These are phyloP conservation scores for Dryas alaskensis DNA, from an alignment of 306 rosid species.

Conservation along the genomic window DNA sequence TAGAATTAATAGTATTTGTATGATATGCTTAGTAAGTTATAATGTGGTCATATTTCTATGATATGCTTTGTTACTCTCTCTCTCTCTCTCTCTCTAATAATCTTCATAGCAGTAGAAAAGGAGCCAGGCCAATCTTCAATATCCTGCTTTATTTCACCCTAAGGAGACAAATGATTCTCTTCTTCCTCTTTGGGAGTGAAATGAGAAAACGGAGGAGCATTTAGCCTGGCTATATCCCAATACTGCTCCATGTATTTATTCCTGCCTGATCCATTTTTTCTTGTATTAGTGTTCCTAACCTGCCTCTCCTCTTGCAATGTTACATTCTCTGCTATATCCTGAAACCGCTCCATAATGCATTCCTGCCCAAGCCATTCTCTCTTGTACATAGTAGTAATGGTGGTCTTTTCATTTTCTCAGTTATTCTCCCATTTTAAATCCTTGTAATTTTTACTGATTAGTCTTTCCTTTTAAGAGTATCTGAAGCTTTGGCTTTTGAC, in stretches of 20 bases:
- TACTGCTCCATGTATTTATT: constrained; percentile 36
- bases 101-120: constrained; percentile 55
- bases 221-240: constrained; percentile 52
- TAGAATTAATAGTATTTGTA: neutral
- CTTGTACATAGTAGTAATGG: neutral
- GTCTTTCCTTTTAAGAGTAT: neutral
- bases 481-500: neutral
- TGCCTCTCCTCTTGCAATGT: neutral
- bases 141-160: constrained; percentile 32
- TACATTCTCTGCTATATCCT: no score
- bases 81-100: constrained; percentile 19
- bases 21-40: neutral
- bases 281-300: neutral
- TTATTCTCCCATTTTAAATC: constrained; percentile 7
- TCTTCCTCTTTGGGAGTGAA: constrained; percentile 25
- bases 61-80: neutral
- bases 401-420: constrained; percentile 4
- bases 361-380: constrained; percentile 10
- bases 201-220: constrained; percentile 50
- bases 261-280: constrained; percentile 1
- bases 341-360: no score
- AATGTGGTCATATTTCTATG: neutral
- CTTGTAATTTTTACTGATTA: neutral
- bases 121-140: constrained; percentile 53
- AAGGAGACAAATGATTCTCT: constrained; percentile 13